Base-by-base conservation (phyloP, 2,329 filamentous ascomycete genomes). In the Fusarium marasasianum region DNA sequence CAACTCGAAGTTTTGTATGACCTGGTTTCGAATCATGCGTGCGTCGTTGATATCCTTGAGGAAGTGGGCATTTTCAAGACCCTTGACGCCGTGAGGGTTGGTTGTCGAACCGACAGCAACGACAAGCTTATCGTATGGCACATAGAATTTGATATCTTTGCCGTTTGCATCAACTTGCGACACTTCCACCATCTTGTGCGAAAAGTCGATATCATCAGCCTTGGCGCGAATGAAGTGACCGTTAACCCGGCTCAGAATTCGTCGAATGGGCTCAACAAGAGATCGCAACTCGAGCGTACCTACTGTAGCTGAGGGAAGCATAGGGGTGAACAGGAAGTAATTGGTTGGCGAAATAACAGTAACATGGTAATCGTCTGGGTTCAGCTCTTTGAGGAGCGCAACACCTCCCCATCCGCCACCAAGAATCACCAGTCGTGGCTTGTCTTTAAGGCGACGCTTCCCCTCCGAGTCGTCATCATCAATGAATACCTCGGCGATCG, bases 271-370 rank as follows among this genome's bases (percentile, higher is more conserved):
- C 82, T 99, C 96, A 45, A 98, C 94, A 66, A 99, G 86, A 56
- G 95, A 98, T 74, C 96, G 89, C 78, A 98, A 86, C 80, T 98
- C 96, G 38, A 99, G 86, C 0, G 96, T 99, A 18, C 97, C 97
- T 11, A 99, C 96, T 0, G 97, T 99, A 13, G 96, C 97, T 40
- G 95, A 98, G 4, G 96, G 96, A 48, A 99, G 87, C 95, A 99
- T 98, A 2, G 96, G 96, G 5, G 96, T 99, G 83, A 99, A 99
- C 38, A 99, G 85, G 84, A 99, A 99, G 84, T 98, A 98, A 79
- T 98, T 98, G 41, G 93, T 93, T 0, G 96, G 96, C 18, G 95
- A 97, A 48, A 99, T 92, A 44, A 99, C 93, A 9, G 96, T 98
- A 76, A 99, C 92, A 82, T 99, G 95, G 81, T 98, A 99, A 77